Percentiles rank a stretch among this genome's conserved stretches.
phyloP scores from a whole-genome alignment of 768 basidiomycete species.

The Xerocomus spinulosus region DNA sequence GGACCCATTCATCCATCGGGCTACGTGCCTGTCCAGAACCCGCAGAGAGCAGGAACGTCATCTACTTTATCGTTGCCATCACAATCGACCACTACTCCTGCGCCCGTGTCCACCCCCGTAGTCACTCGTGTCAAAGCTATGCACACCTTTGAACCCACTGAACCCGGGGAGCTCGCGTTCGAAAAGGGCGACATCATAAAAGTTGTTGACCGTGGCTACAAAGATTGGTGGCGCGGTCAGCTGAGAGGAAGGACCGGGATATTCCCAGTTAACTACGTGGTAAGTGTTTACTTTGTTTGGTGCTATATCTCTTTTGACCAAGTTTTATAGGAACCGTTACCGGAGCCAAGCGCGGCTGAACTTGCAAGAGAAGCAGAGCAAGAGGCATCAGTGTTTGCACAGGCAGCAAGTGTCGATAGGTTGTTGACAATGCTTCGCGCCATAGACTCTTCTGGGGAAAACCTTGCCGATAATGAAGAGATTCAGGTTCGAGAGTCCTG shows the following conservation, averaged over 20 bases:
- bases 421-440: constrained; percentile 68
- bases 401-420: constrained; percentile 81
- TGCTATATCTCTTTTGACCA: not conserved
- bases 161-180: constrained; percentile 87
- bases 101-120: constrained; percentile 31
- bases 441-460: constrained; percentile 73
- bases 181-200: constrained; percentile 92
- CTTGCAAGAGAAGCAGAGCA: constrained; percentile 78
- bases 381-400: constrained; percentile 83
- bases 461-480: constrained; percentile 87
- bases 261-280: constrained; percentile 96
- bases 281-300: constrained; percentile 34
- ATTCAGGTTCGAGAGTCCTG: constrained; percentile 55
- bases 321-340: constrained; percentile 63
- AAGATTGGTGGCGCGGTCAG: constrained; percentile 97
- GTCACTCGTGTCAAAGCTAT: constrained; percentile 85
- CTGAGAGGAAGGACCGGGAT: constrained; percentile 87
- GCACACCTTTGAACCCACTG: constrained; percentile 83
- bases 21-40: constrained; percentile 55
- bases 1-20: constrained; percentile 46
- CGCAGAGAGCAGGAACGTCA: constrained; percentile 30
- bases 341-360: constrained; percentile 76
- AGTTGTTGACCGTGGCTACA: constrained; percentile 89
- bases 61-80: constrained; percentile 27
- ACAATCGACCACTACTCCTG: constrained; percentile 14